phyloP scores from a whole-genome alignment of 2,329 filamentous ascomycete species.

The Apiospora aurea region DNA sequence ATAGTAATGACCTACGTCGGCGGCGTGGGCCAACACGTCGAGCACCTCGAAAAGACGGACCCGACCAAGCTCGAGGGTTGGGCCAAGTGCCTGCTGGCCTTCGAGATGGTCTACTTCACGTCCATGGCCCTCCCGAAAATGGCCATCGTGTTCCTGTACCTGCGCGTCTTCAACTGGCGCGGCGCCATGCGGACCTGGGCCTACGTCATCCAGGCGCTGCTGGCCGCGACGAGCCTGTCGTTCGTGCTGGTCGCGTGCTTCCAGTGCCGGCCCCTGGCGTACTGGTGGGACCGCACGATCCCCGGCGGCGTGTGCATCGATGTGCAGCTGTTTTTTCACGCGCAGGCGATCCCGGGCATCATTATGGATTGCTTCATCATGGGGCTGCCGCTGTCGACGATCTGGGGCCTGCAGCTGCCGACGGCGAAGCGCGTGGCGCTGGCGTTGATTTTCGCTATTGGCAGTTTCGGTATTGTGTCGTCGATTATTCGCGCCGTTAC shows the following conservation, averaged over 20 bases:
- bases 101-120: conserved; percentile 40
- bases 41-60: conserved; percentile 30
- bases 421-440: conserved; percentile 37
- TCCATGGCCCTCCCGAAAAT: conserved; percentile 40
- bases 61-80: conserved; percentile 30
- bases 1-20: conserved; percentile 36
- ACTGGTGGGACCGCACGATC: conserved; percentile 32
- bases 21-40: conserved; percentile 37
- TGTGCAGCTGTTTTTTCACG: conserved; percentile 38
- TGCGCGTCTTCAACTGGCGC: conserved; percentile 41
- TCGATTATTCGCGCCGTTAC: conserved; percentile 33
- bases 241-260: conserved; percentile 35
- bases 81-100: conserved; percentile 37
- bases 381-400: conserved; percentile 36
- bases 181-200: conserved; percentile 33
- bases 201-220: conserved; percentile 31
- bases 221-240: conserved; percentile 34
- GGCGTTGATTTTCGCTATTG: conserved; percentile 37
- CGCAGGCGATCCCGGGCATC: conserved; percentile 35
- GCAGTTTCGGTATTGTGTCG: conserved; percentile 37
- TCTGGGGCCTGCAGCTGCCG: conserved; percentile 39
- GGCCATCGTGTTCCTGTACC: conserved; percentile 40
- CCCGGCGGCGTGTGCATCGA: conserved; percentile 33
- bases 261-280: conserved; percentile 35
- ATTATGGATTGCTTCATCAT: conserved; percentile 39